Evolutionary conservation across 257 asterid genomes (phyloP), one percentile per base, ranked within the genome.

Genomic region (Galeopsis tetrahit): DNA sequence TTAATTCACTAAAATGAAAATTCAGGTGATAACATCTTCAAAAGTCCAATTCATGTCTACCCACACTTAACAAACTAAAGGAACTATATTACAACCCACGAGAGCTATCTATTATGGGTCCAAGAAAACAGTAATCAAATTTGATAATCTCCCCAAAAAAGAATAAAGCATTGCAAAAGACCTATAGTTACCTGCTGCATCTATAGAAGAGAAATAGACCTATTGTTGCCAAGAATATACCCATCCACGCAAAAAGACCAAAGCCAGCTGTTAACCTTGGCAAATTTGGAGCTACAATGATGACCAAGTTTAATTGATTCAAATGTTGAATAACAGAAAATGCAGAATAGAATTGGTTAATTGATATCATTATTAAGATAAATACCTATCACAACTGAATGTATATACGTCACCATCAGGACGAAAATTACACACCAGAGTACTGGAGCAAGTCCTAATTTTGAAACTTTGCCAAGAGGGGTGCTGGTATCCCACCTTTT

Each of bases 381-480:
- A 17, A 39, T 95, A 95, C 99, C 97, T 63, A 73, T 65, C 56
- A 95, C 81, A 67, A 92, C 99, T 43, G 99, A 85, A 61, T 80
- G 91, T 56, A 83, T 76, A 81, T 92, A 95, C 48, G 86, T 80
- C 79, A 77, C 85, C 63, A 95, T 87, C 74, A 92, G 67, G 86
- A 92, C 57, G 81, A 92, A 81, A 58, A 92, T 86, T 66, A 81
- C 75, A 81, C 82, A 95, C 92, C 97, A 95, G 56, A 95, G 94
- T 61, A 87, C 38, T 4, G 99, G 99, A 70, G 99, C 99, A 81
- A 95, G 95, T 82, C 97, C 98, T 75, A 92, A 78, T 86, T 89
- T 92, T 62, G 96, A 84, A 69, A 95, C 72, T 78, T 81, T 88
- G 51, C 99, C 98, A 33, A 88, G 72, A 40, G 77, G 80, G 79